phyloP scores from a whole-genome alignment of 2,329 filamentous ascomycete genomes.

The Aspergillus fumigatiaffinis region DNA sequence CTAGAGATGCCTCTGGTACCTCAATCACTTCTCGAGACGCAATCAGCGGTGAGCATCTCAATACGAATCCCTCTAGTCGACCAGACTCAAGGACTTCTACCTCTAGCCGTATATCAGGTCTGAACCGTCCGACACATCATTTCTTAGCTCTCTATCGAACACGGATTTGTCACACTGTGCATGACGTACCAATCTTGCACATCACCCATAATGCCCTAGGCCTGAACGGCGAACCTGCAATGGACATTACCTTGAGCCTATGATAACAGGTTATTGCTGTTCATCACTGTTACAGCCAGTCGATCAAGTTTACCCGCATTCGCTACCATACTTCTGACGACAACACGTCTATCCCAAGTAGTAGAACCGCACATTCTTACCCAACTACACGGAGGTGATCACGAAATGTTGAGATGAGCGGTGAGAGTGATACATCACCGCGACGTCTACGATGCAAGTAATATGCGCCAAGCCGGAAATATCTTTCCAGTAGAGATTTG shows the following conservation, averaged over 20 bases:
- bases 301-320: background rate
- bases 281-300: background rate
- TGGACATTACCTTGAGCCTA: background rate
- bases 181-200: background rate
- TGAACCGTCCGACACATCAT: background rate
- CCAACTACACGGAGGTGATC: background rate
- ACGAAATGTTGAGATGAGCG: slow-evolving; percentile 2
- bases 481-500: slow-evolving; percentile 4
- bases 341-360: too few species aligned
- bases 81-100: background rate
- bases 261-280: background rate
- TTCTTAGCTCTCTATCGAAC: background rate
- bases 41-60: background rate
- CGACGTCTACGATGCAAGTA: slow-evolving; percentile 1
- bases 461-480: background rate
- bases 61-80: background rate
- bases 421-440: slow-evolving; percentile 2
- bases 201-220: background rate
- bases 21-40: background rate
- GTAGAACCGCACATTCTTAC: background rate
- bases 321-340: too few species aligned
- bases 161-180: background rate
- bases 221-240: background rate
- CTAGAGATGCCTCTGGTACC: too few species aligned
- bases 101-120: background rate